These are phyloP conservation scores for Cyberlindnera suaveolens DNA, from an alignment of 805 yeast species.

Conservation along the genomic window DNA sequence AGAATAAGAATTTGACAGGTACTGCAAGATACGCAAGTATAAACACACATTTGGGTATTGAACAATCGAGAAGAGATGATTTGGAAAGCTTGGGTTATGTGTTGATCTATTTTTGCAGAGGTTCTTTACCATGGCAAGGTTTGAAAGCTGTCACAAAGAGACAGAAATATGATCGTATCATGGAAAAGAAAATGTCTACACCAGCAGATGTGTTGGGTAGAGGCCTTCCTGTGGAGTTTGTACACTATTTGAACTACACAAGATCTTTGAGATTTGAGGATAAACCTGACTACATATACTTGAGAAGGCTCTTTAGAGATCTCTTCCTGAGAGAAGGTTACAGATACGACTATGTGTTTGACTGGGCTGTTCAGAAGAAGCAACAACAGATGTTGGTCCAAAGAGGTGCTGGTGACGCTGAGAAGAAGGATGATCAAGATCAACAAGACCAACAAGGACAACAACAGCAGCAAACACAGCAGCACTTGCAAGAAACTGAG, in stretches of 20 bases:
- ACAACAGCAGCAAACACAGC: constrained; percentile 11
- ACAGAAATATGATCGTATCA: constrained; percentile 92
- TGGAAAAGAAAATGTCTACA: constrained; percentile 91
- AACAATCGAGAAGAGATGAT: constrained; percentile 95
- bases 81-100: constrained; percentile 93
- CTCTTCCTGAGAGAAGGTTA: constrained; percentile 82
- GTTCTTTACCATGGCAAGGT: constrained; percentile 98
- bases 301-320: constrained; percentile 86
- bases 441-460: constrained; percentile 12
- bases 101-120: constrained; percentile 88
- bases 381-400: constrained; percentile 37
- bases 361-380: constrained; percentile 89
- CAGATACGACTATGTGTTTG: constrained; percentile 89
- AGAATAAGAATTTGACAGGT: constrained; percentile 93
- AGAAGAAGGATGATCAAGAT: constrained; percentile 4
- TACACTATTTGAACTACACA: constrained; percentile 78
- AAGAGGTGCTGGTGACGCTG: constrained; percentile 13
- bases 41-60: constrained; percentile 94
- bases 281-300: constrained; percentile 87
- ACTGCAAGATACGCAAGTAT: constrained; percentile 95
- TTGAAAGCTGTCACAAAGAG: constrained; percentile 94
- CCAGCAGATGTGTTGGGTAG: constrained; percentile 80
- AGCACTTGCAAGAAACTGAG: constrained; percentile 11
- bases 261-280: constrained; percentile 91
- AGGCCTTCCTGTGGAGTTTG: constrained; percentile 89